A percentile compares a stretch with the other conserved stretches of the same genome.
phyloP scores from a whole-genome alignment of 805 yeast genomes.

The Kluyveromyces dobzhanskii region DNA sequence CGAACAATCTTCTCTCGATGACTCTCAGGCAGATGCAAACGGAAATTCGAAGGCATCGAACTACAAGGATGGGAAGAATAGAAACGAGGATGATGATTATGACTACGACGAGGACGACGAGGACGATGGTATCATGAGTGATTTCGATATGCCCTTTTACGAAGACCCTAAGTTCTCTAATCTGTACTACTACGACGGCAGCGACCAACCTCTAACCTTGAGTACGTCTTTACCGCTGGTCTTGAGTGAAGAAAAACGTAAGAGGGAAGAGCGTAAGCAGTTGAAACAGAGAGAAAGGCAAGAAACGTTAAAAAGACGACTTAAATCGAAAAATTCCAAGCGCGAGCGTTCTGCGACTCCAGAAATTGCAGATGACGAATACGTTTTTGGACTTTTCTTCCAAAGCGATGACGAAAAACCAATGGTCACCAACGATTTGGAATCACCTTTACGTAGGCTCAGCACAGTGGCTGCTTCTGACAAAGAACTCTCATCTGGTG shows the following conservation, averaged over 20 bases:
- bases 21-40: conserved; percentile 10
- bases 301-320: conserved; percentile 21
- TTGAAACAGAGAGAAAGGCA: conserved; percentile 23
- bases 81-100: conserved; percentile 22
- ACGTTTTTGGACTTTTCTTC: conserved; percentile 27
- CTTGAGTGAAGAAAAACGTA: conserved; percentile 24
- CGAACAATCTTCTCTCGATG: conserved; percentile 27
- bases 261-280: conserved; percentile 20
- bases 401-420: conserved; percentile 24
- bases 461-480: conserved; percentile 14
- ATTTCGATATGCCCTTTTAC: conserved; percentile 34
- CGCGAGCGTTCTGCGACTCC: conserved; percentile 34
- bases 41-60: conserved; percentile 9
- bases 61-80: conserved; percentile 8
- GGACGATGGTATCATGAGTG: conserved; percentile 26
- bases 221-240: conserved; percentile 28
- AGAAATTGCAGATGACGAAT: conserved; percentile 30
- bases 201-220: conserved; percentile 25
- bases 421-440: conserved; percentile 12
- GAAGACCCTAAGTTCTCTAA: conserved; percentile 34
- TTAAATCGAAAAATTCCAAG: conserved; percentile 16
- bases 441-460: conserved; percentile 19
- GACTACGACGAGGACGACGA: conserved; percentile 25
- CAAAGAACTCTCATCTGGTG: conserved; percentile 20
- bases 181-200: conserved; percentile 26